Conservation (phyloP, 2,329 filamentous ascomycete genomes). For the Colletotrichum costaricense region DNA sequence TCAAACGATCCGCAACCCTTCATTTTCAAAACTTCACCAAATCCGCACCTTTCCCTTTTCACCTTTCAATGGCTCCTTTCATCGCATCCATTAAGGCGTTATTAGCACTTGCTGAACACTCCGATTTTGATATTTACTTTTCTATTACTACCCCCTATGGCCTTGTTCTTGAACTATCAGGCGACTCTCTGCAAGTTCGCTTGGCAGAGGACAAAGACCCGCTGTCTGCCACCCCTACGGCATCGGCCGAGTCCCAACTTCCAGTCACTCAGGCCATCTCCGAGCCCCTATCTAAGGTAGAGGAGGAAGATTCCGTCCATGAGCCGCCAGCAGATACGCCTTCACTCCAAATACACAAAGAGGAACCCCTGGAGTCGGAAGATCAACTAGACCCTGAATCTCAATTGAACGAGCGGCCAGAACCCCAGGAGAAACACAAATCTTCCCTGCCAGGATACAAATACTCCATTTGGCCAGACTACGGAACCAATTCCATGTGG, state of each 20-base stretch:
- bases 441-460: not conserved
- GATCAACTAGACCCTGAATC: too few relatives aligned
- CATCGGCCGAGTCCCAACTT: not conserved
- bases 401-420: too few relatives aligned
- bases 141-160: not conserved
- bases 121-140: not conserved
- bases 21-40: too few relatives aligned
- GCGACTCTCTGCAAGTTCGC: not conserved
- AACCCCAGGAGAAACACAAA: not conserved
- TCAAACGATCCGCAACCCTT: not conserved
- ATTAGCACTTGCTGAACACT: not conserved
- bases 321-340: not conserved
- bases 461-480: not conserved
- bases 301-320: not conserved
- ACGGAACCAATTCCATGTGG: not conserved
- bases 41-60: too few relatives aligned
- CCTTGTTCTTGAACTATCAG: not conserved
- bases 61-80: not conserved
- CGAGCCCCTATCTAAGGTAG: not conserved
- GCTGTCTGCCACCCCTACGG: too few relatives aligned
- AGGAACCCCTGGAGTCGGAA: too few relatives aligned
- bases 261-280: not conserved
- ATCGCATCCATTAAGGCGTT: not conserved
- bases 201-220: not conserved
- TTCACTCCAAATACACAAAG: not conserved